A percentile compares a stretch with the other conserved stretches of the same genome.
Conservation (phyloP, 2,329 filamentous ascomycete species). For the Cytospora paraplurivora region DNA sequence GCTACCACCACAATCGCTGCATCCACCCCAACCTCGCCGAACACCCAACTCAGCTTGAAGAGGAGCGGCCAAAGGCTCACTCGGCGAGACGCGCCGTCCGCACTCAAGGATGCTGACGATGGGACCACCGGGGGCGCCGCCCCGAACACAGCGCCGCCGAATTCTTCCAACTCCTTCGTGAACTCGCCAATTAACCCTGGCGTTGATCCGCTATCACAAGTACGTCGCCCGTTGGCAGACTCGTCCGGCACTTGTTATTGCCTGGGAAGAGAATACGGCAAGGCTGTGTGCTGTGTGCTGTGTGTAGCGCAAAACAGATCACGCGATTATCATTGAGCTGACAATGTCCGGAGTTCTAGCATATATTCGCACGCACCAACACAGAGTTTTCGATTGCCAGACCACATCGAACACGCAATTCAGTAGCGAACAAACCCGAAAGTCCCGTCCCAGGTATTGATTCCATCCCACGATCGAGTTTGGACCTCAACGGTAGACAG, state of each 20-base stretch:
- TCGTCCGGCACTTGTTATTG: neutral
- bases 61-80: neutral
- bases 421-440: constrained; percentile 50
- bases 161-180: constrained; percentile 1
- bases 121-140: constrained; percentile 11
- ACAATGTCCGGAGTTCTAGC: constrained; percentile 40
- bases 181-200: constrained; percentile 15
- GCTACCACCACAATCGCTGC: constrained; percentile 16
- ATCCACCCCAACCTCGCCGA: constrained; percentile 13
- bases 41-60: constrained; percentile 1
- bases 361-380: constrained; percentile 68
- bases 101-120: constrained; percentile 17
- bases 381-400: constrained; percentile 57
- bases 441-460: constrained; percentile 47
- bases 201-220: constrained; percentile 29
- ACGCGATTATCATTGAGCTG: constrained; percentile 5
- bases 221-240: constrained; percentile 13
- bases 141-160: constrained; percentile 6
- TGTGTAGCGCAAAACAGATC: neutral
- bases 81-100: constrained; percentile 13
- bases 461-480: constrained; percentile 41
- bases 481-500: constrained; percentile 46
- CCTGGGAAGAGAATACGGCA: neutral
- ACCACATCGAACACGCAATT: constrained; percentile 55
- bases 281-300: neutral